Evolutionary conservation across 148 eudicot genomes (phyloP), one percentile per base, ranked within the genome.

Genomic region (Suaeda aralocaspica): DNA sequence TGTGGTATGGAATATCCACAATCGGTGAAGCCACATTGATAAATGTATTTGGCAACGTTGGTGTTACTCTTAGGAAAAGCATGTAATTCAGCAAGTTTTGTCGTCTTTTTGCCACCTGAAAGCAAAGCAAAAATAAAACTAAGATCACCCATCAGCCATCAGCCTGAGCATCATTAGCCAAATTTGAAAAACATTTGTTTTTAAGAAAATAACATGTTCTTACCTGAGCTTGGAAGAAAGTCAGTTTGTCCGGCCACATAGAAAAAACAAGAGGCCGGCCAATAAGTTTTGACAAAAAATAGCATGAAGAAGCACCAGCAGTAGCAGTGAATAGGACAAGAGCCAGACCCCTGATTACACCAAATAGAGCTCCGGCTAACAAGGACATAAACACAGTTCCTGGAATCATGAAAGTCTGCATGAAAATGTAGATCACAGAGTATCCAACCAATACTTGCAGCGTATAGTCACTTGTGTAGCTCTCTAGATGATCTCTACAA

Each of bases 371-470:
- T 42, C 98, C 98, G 16, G 98, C 97, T 46, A 94, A 92, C 83
- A 94, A 83, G 36, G 98, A 94, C 97, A 94, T 89, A 71, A 94
- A 94, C 33, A 94, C 84, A 1, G 98, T 94, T 69, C 98, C 98
- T 16, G 98, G 98, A 59, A 94, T 94, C 98, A 91, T 89, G 86
- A 94, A 94, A 61, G 98, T 94, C 87, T 94, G 98, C 98, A 94
- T 94, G 80, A 89, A 91, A 49, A 94, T 83, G 88, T 91, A 94
- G 72, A 94, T 92, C 78, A 89, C 79, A 70, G 90, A 87, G 74
- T 91, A 94, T 63, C 98, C 97, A 48, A 87, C 74, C 55, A 94
- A 85, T 74, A 94, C 98, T 81, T 94, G 98, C 59, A 81, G 42
- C 0, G 97, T 94, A 82, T 94, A 94, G 89, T 94, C 97, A 75